A percentile compares a stretch with the other conserved stretches of the same genome.
phyloP scores from a whole-genome alignment of 495 filamentous ascomycete species.

The Podospora conica region DNA sequence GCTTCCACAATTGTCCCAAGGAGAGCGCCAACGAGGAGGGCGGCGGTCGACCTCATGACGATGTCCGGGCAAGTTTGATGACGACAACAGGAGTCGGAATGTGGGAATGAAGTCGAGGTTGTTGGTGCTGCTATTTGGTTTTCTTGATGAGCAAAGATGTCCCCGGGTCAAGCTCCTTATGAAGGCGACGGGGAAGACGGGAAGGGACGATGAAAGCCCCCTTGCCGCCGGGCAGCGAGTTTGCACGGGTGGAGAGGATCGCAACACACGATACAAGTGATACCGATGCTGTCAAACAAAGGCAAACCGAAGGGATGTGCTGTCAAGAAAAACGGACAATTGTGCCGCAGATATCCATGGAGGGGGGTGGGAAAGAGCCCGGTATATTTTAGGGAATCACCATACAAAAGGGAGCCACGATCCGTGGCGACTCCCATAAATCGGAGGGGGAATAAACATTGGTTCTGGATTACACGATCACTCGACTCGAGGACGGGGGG shows the following conservation, averaged over 20 bases:
- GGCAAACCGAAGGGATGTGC: not conserved
- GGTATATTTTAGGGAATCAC: not conserved
- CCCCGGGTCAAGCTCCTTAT: not conserved
- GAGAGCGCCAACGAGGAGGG: conserved; percentile 26
- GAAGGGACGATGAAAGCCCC: not conserved
- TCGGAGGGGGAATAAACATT: not conserved
- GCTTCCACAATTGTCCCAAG: conserved; percentile 28
- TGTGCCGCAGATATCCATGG: too few species aligned
- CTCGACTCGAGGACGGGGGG: too few species aligned
- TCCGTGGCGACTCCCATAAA: not conserved
- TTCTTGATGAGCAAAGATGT: not conserved
- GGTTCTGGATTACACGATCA: too few species aligned
- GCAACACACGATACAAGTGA: not conserved
- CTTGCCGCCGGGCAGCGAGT: not conserved
- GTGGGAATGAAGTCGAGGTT: not conserved
- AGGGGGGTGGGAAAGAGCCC: not conserved
- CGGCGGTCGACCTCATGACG: conserved; percentile 27
- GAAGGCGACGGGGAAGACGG: not conserved
- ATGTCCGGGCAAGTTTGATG: not conserved
- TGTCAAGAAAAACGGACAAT: not conserved
- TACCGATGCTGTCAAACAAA: not conserved
- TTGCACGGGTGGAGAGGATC: not conserved
- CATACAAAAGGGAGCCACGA: not conserved
- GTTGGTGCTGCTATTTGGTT: not conserved
- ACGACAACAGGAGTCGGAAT: too few species aligned